Conservation (phyloP, 768 basidiomycete genomes). For the Boletus reticulatus region DNA sequence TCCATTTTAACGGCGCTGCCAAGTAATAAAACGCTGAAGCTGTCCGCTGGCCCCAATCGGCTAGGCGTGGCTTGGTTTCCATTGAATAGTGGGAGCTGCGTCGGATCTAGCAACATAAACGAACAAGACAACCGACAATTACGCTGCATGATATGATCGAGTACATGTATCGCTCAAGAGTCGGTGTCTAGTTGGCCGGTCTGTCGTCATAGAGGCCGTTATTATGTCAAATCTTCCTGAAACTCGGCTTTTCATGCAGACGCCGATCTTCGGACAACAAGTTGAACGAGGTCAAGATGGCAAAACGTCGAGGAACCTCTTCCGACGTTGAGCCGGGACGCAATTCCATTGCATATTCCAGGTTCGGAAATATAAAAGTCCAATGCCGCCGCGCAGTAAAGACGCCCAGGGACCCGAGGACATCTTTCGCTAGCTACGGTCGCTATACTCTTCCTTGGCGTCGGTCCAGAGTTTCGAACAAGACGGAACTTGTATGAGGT, state of each 20-base stretch:
- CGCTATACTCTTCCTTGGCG: background rate
- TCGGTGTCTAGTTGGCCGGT: background rate
- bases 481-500: background rate
- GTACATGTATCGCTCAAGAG: background rate
- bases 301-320: background rate
- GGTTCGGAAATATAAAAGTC: background rate
- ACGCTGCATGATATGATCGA: background rate
- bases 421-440: background rate
- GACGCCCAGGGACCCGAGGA: background rate
- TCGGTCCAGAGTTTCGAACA: background rate
- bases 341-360: background rate
- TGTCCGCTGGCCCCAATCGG: slow-evolving; percentile 1
- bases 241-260: background rate
- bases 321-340: background rate
- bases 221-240: background rate
- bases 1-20: slow-evolving; percentile 16
- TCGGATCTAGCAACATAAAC: background rate
- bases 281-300: background rate
- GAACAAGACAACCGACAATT: background rate
- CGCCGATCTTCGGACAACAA: background rate
- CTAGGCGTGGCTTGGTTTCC: background rate
- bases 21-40: slow-evolving; percentile 1
- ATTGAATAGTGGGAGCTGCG: background rate
- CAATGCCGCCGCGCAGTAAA: background rate
- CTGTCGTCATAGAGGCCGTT: slow-evolving; percentile 6